Evolutionary conservation across 1,139 yeast genomes (phyloP), one percentile per base, ranked within the genome.

Genomic region (Wickerhamomyces sp.): DNA sequence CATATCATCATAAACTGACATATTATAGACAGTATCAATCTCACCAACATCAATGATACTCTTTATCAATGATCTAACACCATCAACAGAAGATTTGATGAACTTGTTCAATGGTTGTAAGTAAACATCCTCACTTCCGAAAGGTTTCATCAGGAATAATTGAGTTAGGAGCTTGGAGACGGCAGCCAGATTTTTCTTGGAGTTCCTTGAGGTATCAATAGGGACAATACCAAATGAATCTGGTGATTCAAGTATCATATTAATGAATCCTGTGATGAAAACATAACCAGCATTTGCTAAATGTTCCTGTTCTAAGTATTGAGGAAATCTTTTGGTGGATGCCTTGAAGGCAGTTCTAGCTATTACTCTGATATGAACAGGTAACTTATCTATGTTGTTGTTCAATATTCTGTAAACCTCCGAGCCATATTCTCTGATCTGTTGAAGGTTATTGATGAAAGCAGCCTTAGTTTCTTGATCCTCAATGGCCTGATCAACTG

Each of bases 101-200:
- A 79, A 86, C 41, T 85, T 93, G 60, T 87, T 87, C 59, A 89
- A 71, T 2, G 96, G 95, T 57, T 85, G 90, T 56, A 87, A 67
- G 61, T 79, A 89, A 45, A 84, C 78, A 54, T 85, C 84, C 41
- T 75, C 79, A 2, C 62, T 51, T 2, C 73, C 71, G 65, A 89
- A 89, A 3, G 85, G 78, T 50, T 76, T 74, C 77, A 88, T 77
- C 2, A 80, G 65, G 34, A 85, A 81, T 33, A 86, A 65, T 62
- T 88, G 95, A 33, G 76, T 67, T 50, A 88, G 58, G 26, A 85
- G 80, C 48, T 82, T 73, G 37, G 80, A 68, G 42, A 88, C 69
- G 43, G 80, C 79, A 14, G 68, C 65, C 49, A 89, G 66, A 57
- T 88, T 88, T 45, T 73, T 72, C 37, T 73, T 68, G 45, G 69